A percentile compares a stretch with the other conserved stretches of the same genome.
Conservation (phyloP, 257 asterid species). For the Coffea canephora region DNA sequence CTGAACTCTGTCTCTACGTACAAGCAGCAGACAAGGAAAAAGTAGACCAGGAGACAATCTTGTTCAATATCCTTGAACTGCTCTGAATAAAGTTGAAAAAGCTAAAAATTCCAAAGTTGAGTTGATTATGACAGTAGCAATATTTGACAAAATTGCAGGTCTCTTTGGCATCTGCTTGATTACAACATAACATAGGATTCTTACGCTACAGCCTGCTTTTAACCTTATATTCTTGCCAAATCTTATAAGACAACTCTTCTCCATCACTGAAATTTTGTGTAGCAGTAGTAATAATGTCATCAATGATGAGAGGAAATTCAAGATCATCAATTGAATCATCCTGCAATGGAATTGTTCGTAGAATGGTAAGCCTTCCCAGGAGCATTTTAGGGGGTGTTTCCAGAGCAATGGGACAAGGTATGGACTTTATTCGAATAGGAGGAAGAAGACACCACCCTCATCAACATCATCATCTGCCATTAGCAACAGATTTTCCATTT, state of each 20-base stretch:
- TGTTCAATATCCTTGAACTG: slow-evolving; percentile 7
- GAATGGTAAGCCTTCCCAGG: slow-evolving; percentile 66
- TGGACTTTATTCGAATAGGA: slow-evolving; percentile 41
- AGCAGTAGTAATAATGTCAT: slow-evolving; percentile 17
- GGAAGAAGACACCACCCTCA: slow-evolving; percentile 28
- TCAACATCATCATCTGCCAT: slow-evolving; percentile 19
- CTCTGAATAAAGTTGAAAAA: slow-evolving; percentile 15
- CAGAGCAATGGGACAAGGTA: slow-evolving; percentile 61
- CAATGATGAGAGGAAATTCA: slow-evolving; percentile 34
- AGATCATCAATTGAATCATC: slow-evolving; percentile 45
- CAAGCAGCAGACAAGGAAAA: neutral
- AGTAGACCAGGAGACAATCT: slow-evolving; percentile 1
- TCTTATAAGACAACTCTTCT: neutral
- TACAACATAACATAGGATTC: slow-evolving; percentile 9
- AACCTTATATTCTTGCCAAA: neutral
- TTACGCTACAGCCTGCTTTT: neutral
- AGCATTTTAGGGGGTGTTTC: slow-evolving; percentile 58
- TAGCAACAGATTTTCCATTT: slow-evolving; percentile 29
- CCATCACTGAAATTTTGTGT: neutral
- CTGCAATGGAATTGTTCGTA: slow-evolving; percentile 37
- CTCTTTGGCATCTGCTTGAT: neutral
- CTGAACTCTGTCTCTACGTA: neutral
- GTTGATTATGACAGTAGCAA: slow-evolving; percentile 9
- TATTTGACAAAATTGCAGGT: slow-evolving; percentile 16
- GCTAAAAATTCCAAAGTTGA: neutral